Evolutionary conservation across 345 rosid genomes (phyloP), one percentile per base, ranked within the genome.

Genomic region (Salix suchowensis): DNA sequence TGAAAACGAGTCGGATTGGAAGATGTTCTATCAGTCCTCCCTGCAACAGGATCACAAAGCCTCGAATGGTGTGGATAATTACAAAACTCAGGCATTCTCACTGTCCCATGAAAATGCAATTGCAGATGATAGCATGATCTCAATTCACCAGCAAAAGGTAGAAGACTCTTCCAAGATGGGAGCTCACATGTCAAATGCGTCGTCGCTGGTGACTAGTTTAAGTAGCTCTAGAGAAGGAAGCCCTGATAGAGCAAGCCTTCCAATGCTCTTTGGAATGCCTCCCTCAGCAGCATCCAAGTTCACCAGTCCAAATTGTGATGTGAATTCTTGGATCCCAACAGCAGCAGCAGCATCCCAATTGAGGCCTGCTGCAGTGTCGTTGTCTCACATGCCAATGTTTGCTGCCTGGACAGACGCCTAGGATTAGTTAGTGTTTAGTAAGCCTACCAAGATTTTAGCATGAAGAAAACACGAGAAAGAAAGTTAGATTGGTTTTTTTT

Each of bases 331-430:
- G 97, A 74, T 77, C 34, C 79, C 80, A 86, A 82, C 97, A 74
- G 74, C 85, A 42, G 74, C 85, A 34, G 37, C 37, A 74, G 74
- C 85, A 50, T 73, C 85, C 48, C 89, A 90, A 73, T 73, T 87
- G 19, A 90, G 90, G 90, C 78, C 87, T 54, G 61, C 90, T 48
- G 74, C 89, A 46, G 84, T 84, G 40, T 61, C 85, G 67, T 60
- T 86, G 85, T 90, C 97, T 85, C 89, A 87, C 74, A 78, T 89
- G 88, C 92, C 98, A 46, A 86, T 89, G 80, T 92, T 89, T 68
- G 91, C 97, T 84, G 91, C 91, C 16, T 92, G 96, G 97, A 89
- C 94, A 46, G 98, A 94, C 84, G 84, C 89, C 26, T 91, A 87
- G 87, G 13, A 24, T 44, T 40, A 52, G 73, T 44, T 40, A 52